These are phyloP conservation scores for Phaeosphaeriaceae sp. DNA, from an alignment of 2,329 filamentous ascomycete genomes.

Conservation along the genomic window DNA sequence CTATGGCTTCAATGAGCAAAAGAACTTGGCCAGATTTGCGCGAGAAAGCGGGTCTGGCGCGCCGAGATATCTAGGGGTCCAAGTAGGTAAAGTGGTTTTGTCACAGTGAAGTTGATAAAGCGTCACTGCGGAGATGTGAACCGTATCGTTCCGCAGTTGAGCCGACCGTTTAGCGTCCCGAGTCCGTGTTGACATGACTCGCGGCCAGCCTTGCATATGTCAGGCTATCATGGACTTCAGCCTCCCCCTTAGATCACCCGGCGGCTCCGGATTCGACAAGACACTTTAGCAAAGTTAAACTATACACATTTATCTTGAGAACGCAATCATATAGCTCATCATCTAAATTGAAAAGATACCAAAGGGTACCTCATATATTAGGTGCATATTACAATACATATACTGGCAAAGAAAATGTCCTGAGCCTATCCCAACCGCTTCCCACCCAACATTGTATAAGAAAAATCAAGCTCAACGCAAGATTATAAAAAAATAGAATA, in stretches of 20 bases:
- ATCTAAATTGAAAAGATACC: constrained; percentile 6
- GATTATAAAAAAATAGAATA: constrained; percentile 3
- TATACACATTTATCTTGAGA: no score
- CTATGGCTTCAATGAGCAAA: no score
- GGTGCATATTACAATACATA: constrained; percentile 22
- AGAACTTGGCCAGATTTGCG: no score
- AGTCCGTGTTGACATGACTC: constrained; percentile 17
- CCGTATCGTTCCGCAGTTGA: background rate
- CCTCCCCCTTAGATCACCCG: background rate
- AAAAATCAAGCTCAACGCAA: background rate
- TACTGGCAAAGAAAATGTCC: constrained; percentile 6
- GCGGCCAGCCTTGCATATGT: constrained; percentile 3
- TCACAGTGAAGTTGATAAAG: background rate
- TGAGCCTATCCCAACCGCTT: background rate
- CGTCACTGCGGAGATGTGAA: background rate
- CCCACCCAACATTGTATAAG: background rate
- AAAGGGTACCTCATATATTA: constrained; percentile 13
- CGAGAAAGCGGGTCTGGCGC: no score
- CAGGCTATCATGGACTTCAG: constrained; percentile 3
- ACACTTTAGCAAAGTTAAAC: no score
- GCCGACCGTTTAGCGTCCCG: background rate
- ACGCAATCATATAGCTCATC: background rate
- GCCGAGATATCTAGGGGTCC: no score
- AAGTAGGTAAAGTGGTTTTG: background rate
- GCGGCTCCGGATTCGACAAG: background rate